Evolutionary conservation across 305 asterid genomes (phyloP), one percentile per base, ranked within the genome.

Genomic region (Rubia tinctorum): DNA sequence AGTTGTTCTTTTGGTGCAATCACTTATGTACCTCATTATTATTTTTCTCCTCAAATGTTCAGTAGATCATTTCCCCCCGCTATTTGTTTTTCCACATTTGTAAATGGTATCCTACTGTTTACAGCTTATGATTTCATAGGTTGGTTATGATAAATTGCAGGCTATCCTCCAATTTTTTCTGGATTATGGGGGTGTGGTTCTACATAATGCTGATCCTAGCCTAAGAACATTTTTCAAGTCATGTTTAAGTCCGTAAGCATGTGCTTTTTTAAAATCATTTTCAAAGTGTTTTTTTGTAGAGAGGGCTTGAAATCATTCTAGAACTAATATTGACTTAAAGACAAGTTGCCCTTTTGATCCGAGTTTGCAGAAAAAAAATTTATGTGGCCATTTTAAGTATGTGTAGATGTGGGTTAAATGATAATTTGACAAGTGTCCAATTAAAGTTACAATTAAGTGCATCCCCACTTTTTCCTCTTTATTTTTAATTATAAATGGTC

Each of bases 191-290:
- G 99, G 91, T 80, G 80, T 78, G 58, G 88, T 90, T 76, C 86
- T 94, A 60, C 95, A 90, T 70, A 97, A 94, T 81, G 95, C 97
- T 59, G 99, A 94, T 86, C 95, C 97, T 74, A 90, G 90, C 78
- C 79, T 94, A 78, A 81, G 88, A 88, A 89, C 93, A 22, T 91
- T 88, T 80, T 90, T 91, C 79, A 85, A 90, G n/a, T 84, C 86
- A 66, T 94, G 97, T 76, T 84, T 94, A 87, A 94, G 97, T 86
- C 88, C 97, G 98, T 93, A 83, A 82, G 91, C 71, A 44, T 37
- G 56, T 58, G 64, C 45, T 71, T 23, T 51, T 71, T n/a, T n/a
- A n/a, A n/a, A n/a, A 18, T 73, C 76, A 30, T 73, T 39, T 18
- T 74, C 37, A 30, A 20, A 12, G 66, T n/a, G 45, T 34, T 27